Evolutionary conservation across 306 rosid species (phyloP).

Genomic region (Malus asiatica): DNA sequence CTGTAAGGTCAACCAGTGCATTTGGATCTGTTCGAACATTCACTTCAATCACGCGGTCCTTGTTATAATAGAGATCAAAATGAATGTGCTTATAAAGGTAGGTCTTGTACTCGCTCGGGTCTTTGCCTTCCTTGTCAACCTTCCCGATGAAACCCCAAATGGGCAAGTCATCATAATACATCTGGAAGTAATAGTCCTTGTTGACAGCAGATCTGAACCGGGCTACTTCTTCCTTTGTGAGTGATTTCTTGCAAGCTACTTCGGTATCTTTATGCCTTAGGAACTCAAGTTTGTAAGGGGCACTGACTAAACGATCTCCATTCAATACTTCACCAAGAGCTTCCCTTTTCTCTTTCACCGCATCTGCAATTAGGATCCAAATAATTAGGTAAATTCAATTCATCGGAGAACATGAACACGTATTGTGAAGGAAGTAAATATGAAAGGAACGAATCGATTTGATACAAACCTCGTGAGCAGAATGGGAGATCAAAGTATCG

Average conservation of each 20-base stretch:
- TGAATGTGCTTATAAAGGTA: slow-evolving; percentile 73
- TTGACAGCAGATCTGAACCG: slow-evolving; percentile 54
- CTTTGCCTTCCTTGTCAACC: slow-evolving; percentile 63
- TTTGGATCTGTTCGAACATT: slow-evolving; percentile 46
- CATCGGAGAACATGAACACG: background rate
- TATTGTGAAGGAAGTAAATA: no score
- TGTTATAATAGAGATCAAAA: slow-evolving; percentile 59
- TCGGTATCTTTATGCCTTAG: slow-evolving; percentile 44
- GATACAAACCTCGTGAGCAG: slow-evolving; percentile 59
- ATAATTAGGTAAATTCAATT: background rate
- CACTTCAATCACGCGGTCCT: slow-evolving; percentile 77
- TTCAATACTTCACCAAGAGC: slow-evolving; percentile 85
- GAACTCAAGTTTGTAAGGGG: slow-evolving; percentile 76
- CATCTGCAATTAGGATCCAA: slow-evolving; percentile 32
- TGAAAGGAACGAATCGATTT: background rate
- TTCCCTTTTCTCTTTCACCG: slow-evolving; percentile 69
- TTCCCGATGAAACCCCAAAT: slow-evolving; percentile 88
- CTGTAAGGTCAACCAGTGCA: slow-evolving; percentile 59
- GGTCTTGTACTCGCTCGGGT: slow-evolving; percentile 64
- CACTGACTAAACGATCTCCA: slow-evolving; percentile 81
- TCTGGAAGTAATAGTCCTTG: slow-evolving; percentile 79
- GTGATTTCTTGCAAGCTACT: slow-evolving; percentile 41
- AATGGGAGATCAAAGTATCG: slow-evolving; percentile 80
- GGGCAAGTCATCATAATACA: slow-evolving; percentile 88
- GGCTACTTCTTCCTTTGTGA: slow-evolving; percentile 52